Conservation (phyloP, 139 green algal species). For the Chlamydomonas schloesseri region DNA sequence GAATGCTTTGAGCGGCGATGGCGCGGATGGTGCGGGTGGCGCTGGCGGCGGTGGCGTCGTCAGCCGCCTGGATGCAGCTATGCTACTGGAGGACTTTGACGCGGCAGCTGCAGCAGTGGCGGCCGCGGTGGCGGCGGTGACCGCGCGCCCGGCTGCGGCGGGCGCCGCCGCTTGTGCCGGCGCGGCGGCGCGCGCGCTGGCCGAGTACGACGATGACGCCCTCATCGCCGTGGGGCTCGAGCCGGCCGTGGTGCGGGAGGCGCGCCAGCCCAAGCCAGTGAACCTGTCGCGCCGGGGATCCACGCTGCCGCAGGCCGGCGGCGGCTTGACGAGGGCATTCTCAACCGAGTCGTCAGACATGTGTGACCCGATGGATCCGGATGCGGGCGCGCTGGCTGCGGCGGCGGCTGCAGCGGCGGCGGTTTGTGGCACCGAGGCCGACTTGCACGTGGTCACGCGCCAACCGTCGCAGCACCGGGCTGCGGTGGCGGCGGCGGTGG, state of each 20-base stretch:
- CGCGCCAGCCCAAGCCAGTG: neutral
- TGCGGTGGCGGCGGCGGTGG: neutral
- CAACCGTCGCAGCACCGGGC: neutral
- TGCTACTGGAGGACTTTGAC: conserved; percentile 10
- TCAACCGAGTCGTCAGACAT: neutral
- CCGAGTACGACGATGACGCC: neutral
- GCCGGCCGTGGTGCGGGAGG: neutral
- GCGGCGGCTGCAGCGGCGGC: too few relatives aligned
- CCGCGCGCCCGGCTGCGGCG: neutral
- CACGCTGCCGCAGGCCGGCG: too few relatives aligned
- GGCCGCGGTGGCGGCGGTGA: neutral
- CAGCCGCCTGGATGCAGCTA: neutral
- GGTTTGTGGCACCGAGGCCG: too few relatives aligned
- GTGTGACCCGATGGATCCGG: neutral
- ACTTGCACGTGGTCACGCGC: too few relatives aligned
- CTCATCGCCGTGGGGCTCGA: neutral
- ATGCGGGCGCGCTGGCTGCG: neutral
- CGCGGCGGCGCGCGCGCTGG: neutral
- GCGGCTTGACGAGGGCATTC: too few relatives aligned
- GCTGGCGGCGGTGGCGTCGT: too few relatives aligned
- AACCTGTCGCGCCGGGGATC: neutral
- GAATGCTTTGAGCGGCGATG: too few relatives aligned
- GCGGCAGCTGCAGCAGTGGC: neutral
- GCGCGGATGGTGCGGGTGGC: too few relatives aligned
- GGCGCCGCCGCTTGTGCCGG: neutral